Conservation (phyloP, 768 basidiomycete species). For the Mycena belliarum region DNA sequence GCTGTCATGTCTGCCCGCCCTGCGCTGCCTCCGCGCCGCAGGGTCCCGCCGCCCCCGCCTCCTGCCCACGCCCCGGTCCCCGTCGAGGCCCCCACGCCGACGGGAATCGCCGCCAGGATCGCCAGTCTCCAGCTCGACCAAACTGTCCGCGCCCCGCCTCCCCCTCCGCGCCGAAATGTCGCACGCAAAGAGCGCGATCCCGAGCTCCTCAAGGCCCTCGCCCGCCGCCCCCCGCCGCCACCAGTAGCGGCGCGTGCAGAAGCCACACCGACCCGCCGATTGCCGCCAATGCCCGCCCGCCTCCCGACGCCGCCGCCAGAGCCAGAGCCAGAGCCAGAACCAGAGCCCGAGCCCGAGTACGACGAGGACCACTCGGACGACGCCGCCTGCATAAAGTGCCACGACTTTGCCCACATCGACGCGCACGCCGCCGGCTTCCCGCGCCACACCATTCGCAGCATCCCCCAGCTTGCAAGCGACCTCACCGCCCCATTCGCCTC, state of each 20-base stretch:
- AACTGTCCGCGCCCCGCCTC: slow-evolving; percentile 15
- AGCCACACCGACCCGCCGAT: slow-evolving; percentile 24
- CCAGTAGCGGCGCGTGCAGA: not conserved
- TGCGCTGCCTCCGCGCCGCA: slow-evolving; percentile 30
- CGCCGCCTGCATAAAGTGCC: slow-evolving; percentile 41
- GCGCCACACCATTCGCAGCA: slow-evolving; percentile 38
- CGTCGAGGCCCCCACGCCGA: not conserved
- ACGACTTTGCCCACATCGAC: slow-evolving; percentile 44
- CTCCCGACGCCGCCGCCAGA: slow-evolving; percentile 34
- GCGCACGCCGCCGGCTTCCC: slow-evolving; percentile 46
- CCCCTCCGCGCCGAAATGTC: no score
- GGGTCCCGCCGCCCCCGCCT: slow-evolving; percentile 24
- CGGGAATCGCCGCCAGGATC: slow-evolving; percentile 34
- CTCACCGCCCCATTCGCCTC: slow-evolving; percentile 42
- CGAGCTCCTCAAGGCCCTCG: slow-evolving; percentile 5
- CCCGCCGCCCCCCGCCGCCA: slow-evolving; percentile 13
- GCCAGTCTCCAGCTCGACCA: slow-evolving; percentile 31
- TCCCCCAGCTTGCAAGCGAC: slow-evolving; percentile 40
- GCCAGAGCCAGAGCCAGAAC: slow-evolving; percentile 18
- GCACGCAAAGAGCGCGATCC: slow-evolving; percentile 2
- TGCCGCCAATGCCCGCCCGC: slow-evolving; percentile 33
- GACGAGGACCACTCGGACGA: slow-evolving; percentile 14
- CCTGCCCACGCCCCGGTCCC: not conserved
- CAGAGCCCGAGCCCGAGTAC: not conserved
- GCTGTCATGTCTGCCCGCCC: slow-evolving; percentile 19